A percentile compares a stretch with the other conserved stretches of the same genome.
phyloP scores from a whole-genome alignment of 352 stramenopile genomes.

The Phytophthora meadii region DNA sequence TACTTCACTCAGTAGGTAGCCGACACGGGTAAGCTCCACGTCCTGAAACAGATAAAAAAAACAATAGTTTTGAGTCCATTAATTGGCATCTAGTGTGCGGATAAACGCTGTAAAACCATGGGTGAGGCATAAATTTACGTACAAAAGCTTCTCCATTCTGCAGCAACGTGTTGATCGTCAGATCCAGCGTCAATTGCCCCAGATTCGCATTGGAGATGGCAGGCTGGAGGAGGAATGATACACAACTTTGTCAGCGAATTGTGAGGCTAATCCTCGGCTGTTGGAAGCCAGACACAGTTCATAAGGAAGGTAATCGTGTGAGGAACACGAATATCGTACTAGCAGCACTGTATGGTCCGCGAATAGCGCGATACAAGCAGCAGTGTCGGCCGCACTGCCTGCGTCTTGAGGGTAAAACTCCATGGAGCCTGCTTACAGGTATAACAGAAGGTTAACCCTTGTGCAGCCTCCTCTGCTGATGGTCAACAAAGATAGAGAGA shows the following conservation, averaged over 20 bases:
- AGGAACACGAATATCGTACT: constrained; percentile 34
- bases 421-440: constrained; percentile 27
- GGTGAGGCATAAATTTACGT: constrained; percentile 14
- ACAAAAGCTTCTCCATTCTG: constrained; percentile 54
- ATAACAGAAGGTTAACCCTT: no score
- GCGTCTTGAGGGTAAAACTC: constrained; percentile 55
- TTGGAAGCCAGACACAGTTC: constrained; percentile 4
- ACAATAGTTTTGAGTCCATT: constrained; percentile 13
- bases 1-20: no score
- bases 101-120: neutral
- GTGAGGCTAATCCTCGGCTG: neutral
- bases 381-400: constrained; percentile 32
- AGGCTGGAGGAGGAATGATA: constrained; percentile 48
- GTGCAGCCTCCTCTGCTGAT: no score
- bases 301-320: neutral
- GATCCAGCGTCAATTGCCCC: constrained; percentile 79
- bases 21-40: no score
- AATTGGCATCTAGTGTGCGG: neutral
- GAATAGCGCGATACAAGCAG: constrained; percentile 46
- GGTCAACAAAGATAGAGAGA: no score
- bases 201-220: constrained; percentile 85
- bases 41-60: no score
- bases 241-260: constrained; percentile 22
- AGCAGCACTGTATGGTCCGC: constrained; percentile 61
- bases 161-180: constrained; percentile 80